Percentiles rank a stretch among this genome's conserved stretches.
Evolutionary conservation across 1,139 yeast genomes (phyloP).

Genomic region (Pichia norvegensis): DNA sequence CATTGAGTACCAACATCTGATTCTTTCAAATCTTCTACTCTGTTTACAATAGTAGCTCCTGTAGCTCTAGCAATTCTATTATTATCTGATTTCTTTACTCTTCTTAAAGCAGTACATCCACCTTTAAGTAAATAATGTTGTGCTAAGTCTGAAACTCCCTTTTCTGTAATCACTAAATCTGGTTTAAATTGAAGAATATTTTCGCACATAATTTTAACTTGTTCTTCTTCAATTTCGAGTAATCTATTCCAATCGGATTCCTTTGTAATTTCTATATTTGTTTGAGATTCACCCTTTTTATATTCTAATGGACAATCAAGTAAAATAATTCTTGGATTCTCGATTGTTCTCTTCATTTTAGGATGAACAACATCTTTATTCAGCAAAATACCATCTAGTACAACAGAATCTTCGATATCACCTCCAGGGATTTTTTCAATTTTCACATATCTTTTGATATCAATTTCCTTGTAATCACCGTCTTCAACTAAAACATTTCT

Average conservation of each 20-base stretch:
- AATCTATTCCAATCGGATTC: constrained; percentile 97
- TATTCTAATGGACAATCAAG: constrained; percentile 96
- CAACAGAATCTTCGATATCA: constrained; percentile 81
- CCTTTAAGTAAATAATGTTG: constrained; percentile 94
- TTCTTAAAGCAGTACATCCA: constrained; percentile 85
- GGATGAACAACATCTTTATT: constrained; percentile 98
- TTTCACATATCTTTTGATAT: constrained; percentile 85
- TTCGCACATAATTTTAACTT: constrained; percentile 81
- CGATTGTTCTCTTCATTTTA: constrained; percentile 84
- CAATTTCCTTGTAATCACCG: constrained; percentile 76
- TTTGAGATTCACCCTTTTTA: constrained; percentile 98
- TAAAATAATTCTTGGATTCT: constrained; percentile 80
- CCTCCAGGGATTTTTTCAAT: constrained; percentile 98
- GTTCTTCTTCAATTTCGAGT: constrained; percentile 96
- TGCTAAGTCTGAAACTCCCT: constrained; percentile 97
- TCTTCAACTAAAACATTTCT: constrained; percentile 67
- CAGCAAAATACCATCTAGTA: constrained; percentile 84
- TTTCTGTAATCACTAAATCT: constrained; percentile 91
- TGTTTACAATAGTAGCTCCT: constrained; percentile 94
- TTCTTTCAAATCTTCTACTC: constrained; percentile 90
- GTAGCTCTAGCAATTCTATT: constrained; percentile 96
- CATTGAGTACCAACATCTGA: constrained; percentile 82
- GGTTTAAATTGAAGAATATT: constrained; percentile 81
- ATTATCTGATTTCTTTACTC: constrained; percentile 93
- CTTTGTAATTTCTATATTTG: constrained; percentile 93